phyloP scores from a whole-genome alignment of 768 basidiomycete species.

The Mycena belliarum region DNA sequence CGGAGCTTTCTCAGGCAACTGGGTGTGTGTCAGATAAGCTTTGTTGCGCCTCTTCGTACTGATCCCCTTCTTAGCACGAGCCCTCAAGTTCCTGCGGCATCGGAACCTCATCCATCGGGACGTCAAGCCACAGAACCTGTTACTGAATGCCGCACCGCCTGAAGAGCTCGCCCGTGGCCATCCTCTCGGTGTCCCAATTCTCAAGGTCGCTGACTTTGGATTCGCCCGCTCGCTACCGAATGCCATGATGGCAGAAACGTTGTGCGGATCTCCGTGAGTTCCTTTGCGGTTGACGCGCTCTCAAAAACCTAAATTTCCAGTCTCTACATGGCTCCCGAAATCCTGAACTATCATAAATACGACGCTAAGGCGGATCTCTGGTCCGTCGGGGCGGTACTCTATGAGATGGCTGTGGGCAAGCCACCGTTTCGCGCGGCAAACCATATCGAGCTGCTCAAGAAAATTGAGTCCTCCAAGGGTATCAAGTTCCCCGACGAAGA shows the following conservation, averaged over 20 bases:
- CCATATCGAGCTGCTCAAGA: constrained; percentile 92
- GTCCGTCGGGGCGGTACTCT: constrained; percentile 97
- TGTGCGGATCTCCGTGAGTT: constrained; percentile 94
- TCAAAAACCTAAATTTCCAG: constrained; percentile 40
- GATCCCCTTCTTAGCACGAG: constrained; percentile 65
- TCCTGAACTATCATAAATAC: constrained; percentile 94
- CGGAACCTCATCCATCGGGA: constrained; percentile 94
- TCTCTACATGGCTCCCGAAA: constrained; percentile 99
- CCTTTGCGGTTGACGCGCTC: not conserved
- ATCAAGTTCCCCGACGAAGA: constrained; percentile 96
- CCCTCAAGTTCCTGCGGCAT: constrained; percentile 87
- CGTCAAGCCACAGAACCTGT: constrained; percentile 97
- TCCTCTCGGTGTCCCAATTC: constrained; percentile 87
- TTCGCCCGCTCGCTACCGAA: constrained; percentile 92
- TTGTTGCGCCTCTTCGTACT: not conserved
- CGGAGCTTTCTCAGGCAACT: constrained; percentile 92
- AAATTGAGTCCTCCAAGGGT: constrained; percentile 89
- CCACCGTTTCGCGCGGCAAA: constrained; percentile 96
- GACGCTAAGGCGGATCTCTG: constrained; percentile 97
- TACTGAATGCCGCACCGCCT: constrained; percentile 79
- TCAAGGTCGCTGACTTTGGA: constrained; percentile 98
- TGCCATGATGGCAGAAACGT: constrained; percentile 93
- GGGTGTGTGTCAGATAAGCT: constrained; percentile 45
- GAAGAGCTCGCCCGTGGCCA: constrained; percentile 86
- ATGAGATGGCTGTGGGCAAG: constrained; percentile 91